Evolutionary conservation across 2,329 filamentous ascomycete genomes (phyloP), one percentile per base, ranked within the genome.

Genomic region (Cytospora piceae): DNA sequence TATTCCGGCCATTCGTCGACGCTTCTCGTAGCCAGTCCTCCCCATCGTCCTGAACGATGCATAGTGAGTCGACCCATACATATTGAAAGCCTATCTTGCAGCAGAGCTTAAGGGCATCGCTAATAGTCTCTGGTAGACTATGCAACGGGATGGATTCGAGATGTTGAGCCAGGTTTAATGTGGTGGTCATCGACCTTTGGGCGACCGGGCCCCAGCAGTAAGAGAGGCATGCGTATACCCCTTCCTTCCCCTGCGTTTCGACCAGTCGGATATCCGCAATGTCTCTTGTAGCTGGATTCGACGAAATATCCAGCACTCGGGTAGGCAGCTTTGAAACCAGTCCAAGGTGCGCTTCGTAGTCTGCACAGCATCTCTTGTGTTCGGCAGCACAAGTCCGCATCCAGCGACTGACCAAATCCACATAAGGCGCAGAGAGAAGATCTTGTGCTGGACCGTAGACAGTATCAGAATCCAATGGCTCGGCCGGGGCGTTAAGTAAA

Each of bases 61-160:
- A 63, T 17, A 63, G 39, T 3, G 56, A 31, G 34, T 64, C 62
- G 24, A 60, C 22, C 62, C 62, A 64, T 15, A 64, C 22, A n/a
- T 64, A 59, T 14, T 22, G 22, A 24, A 64, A 60, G 4, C 46
- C 62, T 14, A 64, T 14, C 54, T 17, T 34, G 24, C 39, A n/a
- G 1, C 29, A 34, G 17, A 63, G 15, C 6, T 29, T 15, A 3
- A 63, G 22, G 1, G 34, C 27, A 31, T 58, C 53, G 27, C 24
- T 22, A 15, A 63, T 55, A 11, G 61, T 34, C 20, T 20, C 29
- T n/a, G 61, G 53, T 6, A 63, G 53, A 20, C 9, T 31, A 20
- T 55, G n/a, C 34, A 63, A n/a, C 15, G 61, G 4, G 29, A 63
- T 58, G 1, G 15, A 29, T 3, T 52, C 17, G 29, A 63, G 4